Evolutionary conservation across 192 early-diverging fungal genomes (phyloP).

Genomic region (Paraglomus brasilianum): DNA sequence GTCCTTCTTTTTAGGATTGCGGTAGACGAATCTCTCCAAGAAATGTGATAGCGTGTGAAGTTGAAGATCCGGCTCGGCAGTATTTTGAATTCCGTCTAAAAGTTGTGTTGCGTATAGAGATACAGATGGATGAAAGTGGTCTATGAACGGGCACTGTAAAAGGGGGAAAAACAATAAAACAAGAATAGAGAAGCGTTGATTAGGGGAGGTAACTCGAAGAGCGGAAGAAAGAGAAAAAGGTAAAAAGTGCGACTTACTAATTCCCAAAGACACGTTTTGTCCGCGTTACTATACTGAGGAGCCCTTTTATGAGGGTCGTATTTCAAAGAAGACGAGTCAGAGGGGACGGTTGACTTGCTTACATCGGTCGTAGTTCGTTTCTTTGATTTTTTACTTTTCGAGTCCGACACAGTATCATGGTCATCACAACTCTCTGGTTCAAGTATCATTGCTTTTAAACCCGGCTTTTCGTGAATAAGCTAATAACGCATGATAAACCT

Average conservation of each 20-base stretch:
- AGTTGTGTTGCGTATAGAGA: constrained; percentile 76
- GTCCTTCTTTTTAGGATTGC: constrained; percentile 81
- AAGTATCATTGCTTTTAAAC: constrained; percentile 61
- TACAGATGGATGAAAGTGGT: constrained; percentile 93
- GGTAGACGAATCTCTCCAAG: constrained; percentile 93
- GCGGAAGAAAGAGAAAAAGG: background rate
- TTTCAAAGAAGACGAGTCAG: background rate
- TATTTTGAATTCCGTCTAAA: constrained; percentile 66
- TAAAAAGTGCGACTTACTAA: constrained; percentile 49
- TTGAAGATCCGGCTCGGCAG: constrained; percentile 74
- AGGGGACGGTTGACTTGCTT: constrained; percentile 1
- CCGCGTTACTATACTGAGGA: constrained; percentile 80
- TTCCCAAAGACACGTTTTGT: constrained; percentile 89
- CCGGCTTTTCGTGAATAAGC: constrained; percentile 51
- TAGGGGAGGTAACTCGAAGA: constrained; percentile 12
- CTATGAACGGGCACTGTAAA: constrained; percentile 57
- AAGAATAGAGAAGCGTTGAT: background rate
- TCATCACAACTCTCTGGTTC: constrained; percentile 71
- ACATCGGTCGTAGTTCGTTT: constrained; percentile 26
- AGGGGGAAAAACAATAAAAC: background rate
- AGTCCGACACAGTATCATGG: constrained; percentile 57
- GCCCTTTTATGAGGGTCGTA: constrained; percentile 90
- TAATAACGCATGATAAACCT: constrained; percentile 1
- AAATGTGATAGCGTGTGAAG: constrained; percentile 91
- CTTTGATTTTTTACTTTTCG: constrained; percentile 45